A percentile compares a stretch with the other conserved stretches of the same genome.
phyloP scores from a whole-genome alignment of 257 asterid species.

The Lavandula angustifolia region DNA sequence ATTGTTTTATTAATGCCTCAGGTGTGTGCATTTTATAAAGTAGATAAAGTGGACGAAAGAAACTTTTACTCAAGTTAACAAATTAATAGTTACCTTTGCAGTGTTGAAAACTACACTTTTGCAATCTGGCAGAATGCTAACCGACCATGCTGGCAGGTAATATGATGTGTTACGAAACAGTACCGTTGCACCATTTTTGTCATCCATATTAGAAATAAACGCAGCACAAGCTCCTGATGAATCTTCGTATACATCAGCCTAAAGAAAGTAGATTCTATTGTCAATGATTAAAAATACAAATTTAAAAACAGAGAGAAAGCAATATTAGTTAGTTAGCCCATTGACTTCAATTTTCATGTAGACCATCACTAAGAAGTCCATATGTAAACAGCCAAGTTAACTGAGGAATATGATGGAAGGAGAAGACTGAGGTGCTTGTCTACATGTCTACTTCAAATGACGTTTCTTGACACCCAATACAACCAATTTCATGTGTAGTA shows the following conservation, averaged over 20 bases:
- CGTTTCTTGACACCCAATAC: not conserved
- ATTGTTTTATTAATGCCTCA: conserved; percentile 2
- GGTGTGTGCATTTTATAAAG: conserved; percentile 3
- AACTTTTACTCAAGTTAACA: conserved; percentile 13
- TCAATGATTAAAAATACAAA: conserved; percentile 20
- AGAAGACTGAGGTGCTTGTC: not conserved
- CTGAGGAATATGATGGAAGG: not conserved
- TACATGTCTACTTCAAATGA: conserved; percentile 2
- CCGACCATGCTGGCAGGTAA: conserved; percentile 89
- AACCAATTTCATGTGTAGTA: conserved; percentile 1
- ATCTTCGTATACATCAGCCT: conserved; percentile 86
- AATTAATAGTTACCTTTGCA: conserved; percentile 65
- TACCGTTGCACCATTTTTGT: conserved; percentile 56
- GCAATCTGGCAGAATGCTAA: conserved; percentile 89
- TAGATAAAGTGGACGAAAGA: conserved; percentile 20
- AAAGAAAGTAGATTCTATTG: conserved; percentile 22
- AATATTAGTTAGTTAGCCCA: conserved; percentile 3
- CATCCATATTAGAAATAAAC: conserved; percentile 78
- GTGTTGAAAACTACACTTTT: conserved; percentile 81
- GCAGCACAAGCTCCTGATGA: conserved; percentile 75
- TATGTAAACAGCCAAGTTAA: not conserved
- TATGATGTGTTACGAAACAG: conserved; percentile 63
- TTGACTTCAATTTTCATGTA: conserved; percentile 8
- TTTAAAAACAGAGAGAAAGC: conserved; percentile 14
- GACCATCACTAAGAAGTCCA: not conserved